Base-by-base conservation (phyloP, 2,329 filamentous ascomycete genomes). In the Ophiognomonia clavigignenti-juglandacearum region DNA sequence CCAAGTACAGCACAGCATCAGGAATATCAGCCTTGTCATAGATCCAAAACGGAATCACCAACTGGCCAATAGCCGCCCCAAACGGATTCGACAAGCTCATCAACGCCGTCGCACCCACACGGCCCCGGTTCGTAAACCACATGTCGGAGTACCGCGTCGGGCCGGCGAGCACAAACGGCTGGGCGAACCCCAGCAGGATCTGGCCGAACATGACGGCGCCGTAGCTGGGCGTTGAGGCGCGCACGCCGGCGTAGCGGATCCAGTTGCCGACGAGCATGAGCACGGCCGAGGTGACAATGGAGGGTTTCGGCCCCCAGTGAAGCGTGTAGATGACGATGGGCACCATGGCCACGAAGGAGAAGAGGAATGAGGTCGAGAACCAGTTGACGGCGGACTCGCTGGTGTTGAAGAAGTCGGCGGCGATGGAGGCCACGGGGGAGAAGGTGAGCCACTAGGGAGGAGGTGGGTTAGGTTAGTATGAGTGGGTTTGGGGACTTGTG, bases 141-240 rank as follows among this genome's bases (percentile, higher is more conserved):
- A 96, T 72, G 62, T 96, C 91, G 45, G 88, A 93, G 67, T 95
- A 98, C 52, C 88, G 76, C 0, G 93, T 92, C 1, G 93, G 92
- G 0, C 92, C 89, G 6, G 86, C 83, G 9, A 97, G 79, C 11
- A 95, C 88, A 64, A 97, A 97, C 0, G 93, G 91, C 62, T 98
- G 93, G 1, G 89, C 83, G 32, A 96, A 75, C 1, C 92, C 93
- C 43, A 87, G 89, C 51, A 98, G 64, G 62, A 97, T 85, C 69
- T 97, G 92, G 4, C 92, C 92, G 56, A 95, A 83, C 85, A 97
- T 88, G 52, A 89, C 84, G 37, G 86, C 75, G 35, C 83, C 83
- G 60, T 87, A 95, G 55, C 73, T 75, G 41, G 86, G 86, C 20
- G 79, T 57, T 65, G 67, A 50, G 59, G 72, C 51, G 54, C 68